Percentiles rank a stretch among this genome's conserved stretches.
phyloP scores from a whole-genome alignment of 208 protist species.

The Trypanosoma mega region DNA sequence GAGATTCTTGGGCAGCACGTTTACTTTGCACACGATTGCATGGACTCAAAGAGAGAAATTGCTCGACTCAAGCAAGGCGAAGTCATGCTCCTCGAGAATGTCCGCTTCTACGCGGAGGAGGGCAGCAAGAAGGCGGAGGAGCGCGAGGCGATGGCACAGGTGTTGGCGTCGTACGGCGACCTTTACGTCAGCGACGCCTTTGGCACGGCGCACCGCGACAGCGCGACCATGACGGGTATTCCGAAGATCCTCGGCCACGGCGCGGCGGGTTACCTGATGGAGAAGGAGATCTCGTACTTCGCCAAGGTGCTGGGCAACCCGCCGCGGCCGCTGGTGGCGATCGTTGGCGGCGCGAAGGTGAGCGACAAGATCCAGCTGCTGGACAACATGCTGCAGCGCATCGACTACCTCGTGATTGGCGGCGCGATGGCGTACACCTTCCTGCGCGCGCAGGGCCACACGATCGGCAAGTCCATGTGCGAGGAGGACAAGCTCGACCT shows the following conservation, averaged over 20 bases:
- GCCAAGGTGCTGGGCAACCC: conserved; percentile 88
- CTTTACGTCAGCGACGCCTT: conserved; percentile 99
- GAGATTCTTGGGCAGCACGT: conserved; percentile 88
- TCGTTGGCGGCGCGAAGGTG: conserved; percentile 97
- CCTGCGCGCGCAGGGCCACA: conserved; percentile 82
- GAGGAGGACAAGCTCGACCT: conserved; percentile 88
- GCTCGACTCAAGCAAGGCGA: conserved; percentile 64
- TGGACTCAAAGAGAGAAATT: conserved; percentile 65
- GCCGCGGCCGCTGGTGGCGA: conserved; percentile 93
- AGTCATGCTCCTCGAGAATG: conserved; percentile 98
- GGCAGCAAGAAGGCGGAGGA: conserved; percentile 85
- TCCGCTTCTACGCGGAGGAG: conserved; percentile 99
- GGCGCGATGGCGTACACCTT: conserved; percentile 99
- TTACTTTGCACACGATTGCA: conserved; percentile 80
- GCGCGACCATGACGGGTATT: conserved; percentile 91
- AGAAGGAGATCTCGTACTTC: conserved; percentile 99
- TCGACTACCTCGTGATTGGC: conserved; percentile 98
- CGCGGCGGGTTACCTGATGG: conserved; percentile 97
- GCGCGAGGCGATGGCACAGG: conserved; percentile 78
- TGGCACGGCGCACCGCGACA: conserved; percentile 98
- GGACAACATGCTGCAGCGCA: conserved; percentile 97
- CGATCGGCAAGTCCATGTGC: conserved; percentile 95
- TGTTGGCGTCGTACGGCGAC: conserved; percentile 94
- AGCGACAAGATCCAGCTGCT: conserved; percentile 99
- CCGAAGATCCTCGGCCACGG: conserved; percentile 80